Conservation (phyloP, 768 basidiomycete species). For the Pseudohyphozyma bogoriensis region DNA sequence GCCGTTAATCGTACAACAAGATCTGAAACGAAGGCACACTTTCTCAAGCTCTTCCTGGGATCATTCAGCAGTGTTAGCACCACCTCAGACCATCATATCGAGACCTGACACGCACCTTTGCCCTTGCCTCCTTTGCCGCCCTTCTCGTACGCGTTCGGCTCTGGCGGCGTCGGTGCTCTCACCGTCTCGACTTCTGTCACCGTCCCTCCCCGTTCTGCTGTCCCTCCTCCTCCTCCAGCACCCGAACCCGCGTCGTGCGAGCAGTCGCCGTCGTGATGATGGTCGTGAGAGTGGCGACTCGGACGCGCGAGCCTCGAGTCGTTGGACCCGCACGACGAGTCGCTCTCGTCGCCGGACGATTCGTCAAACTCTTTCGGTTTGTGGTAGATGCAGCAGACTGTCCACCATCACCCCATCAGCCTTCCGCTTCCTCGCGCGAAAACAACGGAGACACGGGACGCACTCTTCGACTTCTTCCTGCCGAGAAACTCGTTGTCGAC, state of each 20-base stretch:
- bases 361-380: constrained; percentile 27
- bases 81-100: too few relatives aligned
- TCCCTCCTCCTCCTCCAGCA: neutral
- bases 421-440: neutral
- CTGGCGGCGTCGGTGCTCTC: neutral
- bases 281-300: neutral
- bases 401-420: too few relatives aligned
- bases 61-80: too few relatives aligned
- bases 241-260: neutral
- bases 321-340: constrained; percentile 6
- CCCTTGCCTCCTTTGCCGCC: neutral
- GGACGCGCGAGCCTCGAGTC: neutral
- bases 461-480: constrained; percentile 88
- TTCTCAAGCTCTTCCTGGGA: too few relatives aligned
- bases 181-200: neutral
- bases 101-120: constrained; percentile 12
- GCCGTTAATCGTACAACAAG: too few relatives aligned
- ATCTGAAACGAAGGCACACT: too few relatives aligned
- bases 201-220: too few relatives aligned
- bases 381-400: constrained; percentile 31
- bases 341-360: constrained; percentile 20
- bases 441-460: constrained; percentile 35
- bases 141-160: constrained; percentile 18
- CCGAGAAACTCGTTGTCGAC: constrained; percentile 85
- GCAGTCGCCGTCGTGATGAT: neutral